Percentiles rank a stretch among this genome's conserved stretches.
phyloP scores from a whole-genome alignment of 768 basidiomycete species.

The Termitomyces sp. region DNA sequence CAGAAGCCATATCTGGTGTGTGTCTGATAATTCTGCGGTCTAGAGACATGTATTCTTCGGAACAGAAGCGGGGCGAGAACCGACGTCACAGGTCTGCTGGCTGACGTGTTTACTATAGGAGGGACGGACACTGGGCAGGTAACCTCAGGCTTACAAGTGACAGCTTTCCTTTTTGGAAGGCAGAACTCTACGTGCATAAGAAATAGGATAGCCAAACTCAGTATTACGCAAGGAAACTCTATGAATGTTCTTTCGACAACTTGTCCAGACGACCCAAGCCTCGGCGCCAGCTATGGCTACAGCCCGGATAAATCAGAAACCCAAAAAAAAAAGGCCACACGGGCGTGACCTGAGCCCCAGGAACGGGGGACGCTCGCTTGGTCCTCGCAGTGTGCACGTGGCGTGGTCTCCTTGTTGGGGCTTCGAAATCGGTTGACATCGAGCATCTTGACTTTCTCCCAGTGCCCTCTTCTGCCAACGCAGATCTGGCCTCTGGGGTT shows the following conservation, averaged over 20 bases:
- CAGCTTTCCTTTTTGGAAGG: background rate
- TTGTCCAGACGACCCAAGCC: background rate
- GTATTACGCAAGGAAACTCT: background rate
- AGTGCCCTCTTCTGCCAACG: conserved; percentile 8
- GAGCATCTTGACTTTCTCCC: conserved; percentile 6
- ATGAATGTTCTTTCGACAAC: background rate
- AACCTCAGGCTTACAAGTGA: background rate
- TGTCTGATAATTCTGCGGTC: too few relatives aligned
- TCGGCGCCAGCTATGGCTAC: background rate
- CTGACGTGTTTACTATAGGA: background rate
- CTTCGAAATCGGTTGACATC: conserved; percentile 6
- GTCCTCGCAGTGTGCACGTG: conserved; percentile 11
- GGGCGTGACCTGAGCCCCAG: background rate
- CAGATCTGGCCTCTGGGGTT: conserved; percentile 10
- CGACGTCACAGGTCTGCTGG: background rate
- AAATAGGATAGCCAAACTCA: background rate
- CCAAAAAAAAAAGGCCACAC: background rate
- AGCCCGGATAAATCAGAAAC: background rate
- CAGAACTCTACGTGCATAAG: background rate
- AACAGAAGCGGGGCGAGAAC: background rate
- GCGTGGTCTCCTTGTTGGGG: background rate
- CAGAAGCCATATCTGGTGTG: too few relatives aligned
- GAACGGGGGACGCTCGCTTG: conserved; percentile 12
- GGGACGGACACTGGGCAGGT: too few relatives aligned
- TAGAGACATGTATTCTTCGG: too few relatives aligned